Percentiles rank a stretch among this genome's conserved stretches.
These are phyloP conservation scores for Carpinus viminea DNA, from an alignment of 306 rosid genomes.

Conservation along the genomic window DNA sequence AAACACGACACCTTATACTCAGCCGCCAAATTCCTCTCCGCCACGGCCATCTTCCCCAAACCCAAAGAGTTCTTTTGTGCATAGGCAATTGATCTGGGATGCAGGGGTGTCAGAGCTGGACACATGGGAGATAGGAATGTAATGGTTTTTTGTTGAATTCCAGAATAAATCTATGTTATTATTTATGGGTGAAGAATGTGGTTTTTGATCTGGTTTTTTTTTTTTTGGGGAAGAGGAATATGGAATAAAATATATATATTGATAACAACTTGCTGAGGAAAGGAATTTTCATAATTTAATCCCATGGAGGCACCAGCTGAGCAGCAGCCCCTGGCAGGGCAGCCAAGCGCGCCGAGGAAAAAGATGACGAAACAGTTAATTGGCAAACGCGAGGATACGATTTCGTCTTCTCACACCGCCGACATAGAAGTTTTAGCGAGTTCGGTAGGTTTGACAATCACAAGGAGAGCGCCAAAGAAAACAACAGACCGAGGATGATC, in stretches of 20 bases:
- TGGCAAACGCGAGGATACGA: conserved; percentile 84
- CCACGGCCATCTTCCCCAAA: conserved; percentile 62
- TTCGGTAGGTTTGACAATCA: conserved; percentile 27
- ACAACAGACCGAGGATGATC: conserved; percentile 21
- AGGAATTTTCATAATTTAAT: conserved; percentile 11
- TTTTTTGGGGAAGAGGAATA: conserved; percentile 39
- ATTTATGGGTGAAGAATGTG: conserved; percentile 34
- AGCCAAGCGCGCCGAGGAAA: conserved; percentile 48
- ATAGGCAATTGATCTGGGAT: conserved; percentile 40
- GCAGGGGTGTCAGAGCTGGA: conserved; percentile 16
- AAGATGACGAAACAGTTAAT: conserved; percentile 90
- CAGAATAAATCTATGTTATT: conserved; percentile 18
- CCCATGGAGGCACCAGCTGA: conserved; percentile 45
- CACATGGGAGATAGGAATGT: conserved; percentile 25
- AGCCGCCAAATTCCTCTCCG: conserved; percentile 62
- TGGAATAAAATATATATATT: conserved; percentile 14
- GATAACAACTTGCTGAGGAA: conserved; percentile 21
- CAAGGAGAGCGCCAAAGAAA: conserved; percentile 46
- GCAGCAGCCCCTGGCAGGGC: conserved; percentile 37
- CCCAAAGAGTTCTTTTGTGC: conserved; percentile 21
- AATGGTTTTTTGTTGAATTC: conserved; percentile 10
- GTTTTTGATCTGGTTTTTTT: conserved; percentile 45
- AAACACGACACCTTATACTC: conserved; percentile 58
- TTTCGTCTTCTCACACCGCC: too few species aligned
- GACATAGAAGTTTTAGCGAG: conserved; percentile 40